Percentiles rank a stretch among this genome's conserved stretches.
Evolutionary conservation across 768 basidiomycete genomes (phyloP).

Genomic region (Leccinum imitatum): DNA sequence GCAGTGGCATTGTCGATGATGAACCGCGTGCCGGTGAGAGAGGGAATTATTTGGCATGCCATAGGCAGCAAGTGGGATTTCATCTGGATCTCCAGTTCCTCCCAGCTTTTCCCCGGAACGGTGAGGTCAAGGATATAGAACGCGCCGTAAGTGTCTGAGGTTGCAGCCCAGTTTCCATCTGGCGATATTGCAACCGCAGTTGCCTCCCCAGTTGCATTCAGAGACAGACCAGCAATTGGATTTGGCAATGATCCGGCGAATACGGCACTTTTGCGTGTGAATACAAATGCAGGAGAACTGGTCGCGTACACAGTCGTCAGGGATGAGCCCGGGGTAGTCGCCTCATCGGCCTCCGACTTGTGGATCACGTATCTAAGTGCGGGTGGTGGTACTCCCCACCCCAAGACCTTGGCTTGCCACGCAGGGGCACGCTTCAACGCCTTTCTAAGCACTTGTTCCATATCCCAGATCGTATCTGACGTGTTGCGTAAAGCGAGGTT

Average conservation of each 20-base stretch:
- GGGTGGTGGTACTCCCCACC: constrained; percentile 7
- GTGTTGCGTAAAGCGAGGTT: constrained; percentile 5
- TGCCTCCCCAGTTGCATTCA: background rate
- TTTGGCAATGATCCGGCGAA: background rate
- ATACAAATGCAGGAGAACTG: constrained; percentile 7
- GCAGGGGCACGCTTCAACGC: background rate
- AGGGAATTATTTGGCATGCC: background rate
- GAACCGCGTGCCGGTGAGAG: constrained; percentile 13
- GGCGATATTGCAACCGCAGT: constrained; percentile 17
- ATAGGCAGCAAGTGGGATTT: background rate
- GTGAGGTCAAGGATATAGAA: constrained; percentile 14
- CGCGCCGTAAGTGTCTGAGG: background rate
- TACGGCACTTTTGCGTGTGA: background rate
- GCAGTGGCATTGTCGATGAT: background rate
- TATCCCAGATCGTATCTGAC: background rate
- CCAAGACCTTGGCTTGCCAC: constrained; percentile 9
- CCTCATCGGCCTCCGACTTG: background rate
- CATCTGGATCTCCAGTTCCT: background rate
- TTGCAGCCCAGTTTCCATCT: constrained; percentile 21
- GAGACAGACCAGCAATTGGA: background rate
- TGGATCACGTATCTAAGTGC: background rate
- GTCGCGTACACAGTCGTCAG: background rate
- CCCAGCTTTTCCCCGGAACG: constrained; percentile 1
- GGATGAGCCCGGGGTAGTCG: background rate
- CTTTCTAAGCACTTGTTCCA: background rate